Percentiles rank a stretch among this genome's conserved stretches.
phyloP scores from a whole-genome alignment of 2,329 filamentous ascomycete species.

The Calonectria pseudoreteaudii region DNA sequence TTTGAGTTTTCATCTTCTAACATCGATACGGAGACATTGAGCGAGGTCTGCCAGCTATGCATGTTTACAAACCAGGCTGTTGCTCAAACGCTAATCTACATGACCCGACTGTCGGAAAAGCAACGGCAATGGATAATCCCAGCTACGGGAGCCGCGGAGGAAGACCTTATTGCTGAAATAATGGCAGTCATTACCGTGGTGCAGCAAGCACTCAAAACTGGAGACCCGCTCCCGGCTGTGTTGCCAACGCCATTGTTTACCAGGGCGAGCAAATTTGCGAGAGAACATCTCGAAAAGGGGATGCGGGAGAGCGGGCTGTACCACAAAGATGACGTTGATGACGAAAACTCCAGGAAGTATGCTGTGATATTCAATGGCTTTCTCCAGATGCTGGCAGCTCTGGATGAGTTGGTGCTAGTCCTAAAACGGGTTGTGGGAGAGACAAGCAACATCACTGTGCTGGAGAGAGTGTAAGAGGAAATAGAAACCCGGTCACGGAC shows the following conservation, averaged over 20 bases:
- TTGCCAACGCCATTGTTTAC: constrained; percentile 22
- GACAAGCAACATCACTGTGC: constrained; percentile 6
- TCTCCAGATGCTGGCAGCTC: constrained; percentile 3
- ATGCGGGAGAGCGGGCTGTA: neutral
- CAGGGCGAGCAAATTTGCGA: neutral
- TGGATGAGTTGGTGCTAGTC: constrained; percentile 18
- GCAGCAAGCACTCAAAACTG: constrained; percentile 18
- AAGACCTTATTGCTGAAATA: constrained; percentile 17
- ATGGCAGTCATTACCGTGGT: constrained; percentile 24
- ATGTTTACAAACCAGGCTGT: constrained; percentile 21
- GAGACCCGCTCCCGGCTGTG: constrained; percentile 25
- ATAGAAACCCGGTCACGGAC: neutral
- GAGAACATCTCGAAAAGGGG: neutral
- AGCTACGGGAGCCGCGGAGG: neutral
- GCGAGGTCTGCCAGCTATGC: constrained; percentile 13
- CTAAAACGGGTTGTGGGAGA: constrained; percentile 19
- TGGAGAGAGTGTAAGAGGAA: neutral
- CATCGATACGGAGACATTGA: constrained; percentile 14
- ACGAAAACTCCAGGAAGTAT: neutral
- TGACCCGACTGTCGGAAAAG: neutral
- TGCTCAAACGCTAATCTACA: constrained; percentile 17
- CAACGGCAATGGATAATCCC: constrained; percentile 4
- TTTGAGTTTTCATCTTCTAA: constrained; percentile 25
- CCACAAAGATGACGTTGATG: neutral
- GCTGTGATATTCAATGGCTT: constrained; percentile 7